These are phyloP conservation scores for Fusarium falciforme DNA, from an alignment of 2,329 filamentous ascomycete genomes.

Conservation along the genomic window DNA sequence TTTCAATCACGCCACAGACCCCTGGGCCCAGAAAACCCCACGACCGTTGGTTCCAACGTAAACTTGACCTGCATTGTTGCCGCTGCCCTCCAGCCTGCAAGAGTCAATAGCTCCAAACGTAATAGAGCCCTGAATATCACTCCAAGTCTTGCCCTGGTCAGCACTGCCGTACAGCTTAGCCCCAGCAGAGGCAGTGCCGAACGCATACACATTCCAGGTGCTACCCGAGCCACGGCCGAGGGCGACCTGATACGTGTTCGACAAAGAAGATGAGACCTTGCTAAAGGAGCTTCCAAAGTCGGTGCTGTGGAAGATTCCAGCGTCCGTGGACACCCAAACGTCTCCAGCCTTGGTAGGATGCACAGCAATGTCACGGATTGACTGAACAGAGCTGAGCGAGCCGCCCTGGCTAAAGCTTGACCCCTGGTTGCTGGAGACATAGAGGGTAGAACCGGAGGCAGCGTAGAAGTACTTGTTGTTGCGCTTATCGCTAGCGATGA, in stretches of 20 bases:
- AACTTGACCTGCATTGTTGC: conserved; percentile 57
- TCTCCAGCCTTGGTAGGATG: conserved; percentile 69
- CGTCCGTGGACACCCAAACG: conserved; percentile 67
- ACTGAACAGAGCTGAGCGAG: conserved; percentile 52
- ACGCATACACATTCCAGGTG: conserved; percentile 60
- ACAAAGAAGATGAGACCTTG: conserved; percentile 50
- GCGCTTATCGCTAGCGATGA: conserved; percentile 66
- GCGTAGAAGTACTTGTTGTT: conserved; percentile 65
- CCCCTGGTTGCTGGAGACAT: conserved; percentile 62
- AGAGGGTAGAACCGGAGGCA: conserved; percentile 59
- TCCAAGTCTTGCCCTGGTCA: conserved; percentile 57
- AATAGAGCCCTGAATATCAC: conserved; percentile 57
- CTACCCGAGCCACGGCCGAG: conserved; percentile 54
- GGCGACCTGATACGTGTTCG: conserved; percentile 55
- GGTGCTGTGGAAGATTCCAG: conserved; percentile 65
- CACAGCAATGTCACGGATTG: conserved; percentile 66
- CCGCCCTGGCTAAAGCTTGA: conserved; percentile 56
- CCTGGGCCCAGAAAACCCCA: conserved; percentile 52
- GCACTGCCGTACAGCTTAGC: conserved; percentile 58
- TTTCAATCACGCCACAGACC: background rate
- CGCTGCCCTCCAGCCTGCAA: conserved; percentile 56
- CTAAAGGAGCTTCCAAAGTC: conserved; percentile 63
- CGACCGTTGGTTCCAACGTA: conserved; percentile 64
- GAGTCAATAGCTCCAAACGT: conserved; percentile 59
- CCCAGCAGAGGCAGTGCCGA: conserved; percentile 57